Evolutionary conservation across 352 stramenopile species (phyloP).

Genomic region (Nothophytophthora sp.): DNA sequence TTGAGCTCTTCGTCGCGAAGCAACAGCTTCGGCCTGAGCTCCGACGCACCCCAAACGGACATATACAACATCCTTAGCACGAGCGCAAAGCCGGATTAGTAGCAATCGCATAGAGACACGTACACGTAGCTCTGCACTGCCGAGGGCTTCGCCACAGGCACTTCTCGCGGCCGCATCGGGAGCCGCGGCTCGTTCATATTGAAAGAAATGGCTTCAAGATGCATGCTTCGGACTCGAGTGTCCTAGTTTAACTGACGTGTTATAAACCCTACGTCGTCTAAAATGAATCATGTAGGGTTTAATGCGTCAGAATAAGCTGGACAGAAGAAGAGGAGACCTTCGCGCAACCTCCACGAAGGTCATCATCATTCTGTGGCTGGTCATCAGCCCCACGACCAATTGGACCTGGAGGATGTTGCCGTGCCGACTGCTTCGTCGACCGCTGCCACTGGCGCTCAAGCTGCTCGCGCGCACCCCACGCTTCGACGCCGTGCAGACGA

Average conservation of each 20-base stretch:
- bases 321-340: background rate
- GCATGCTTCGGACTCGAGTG: no score
- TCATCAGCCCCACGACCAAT: no score
- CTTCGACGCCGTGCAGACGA: slow-evolving; percentile 3
- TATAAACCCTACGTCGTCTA: no score
- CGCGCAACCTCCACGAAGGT: slow-evolving; percentile 1
- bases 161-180: slow-evolving; percentile 57
- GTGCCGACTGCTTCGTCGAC: slow-evolving; percentile 14
- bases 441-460: slow-evolving; percentile 19
- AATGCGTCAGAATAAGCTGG: no score
- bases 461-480: slow-evolving; percentile 4
- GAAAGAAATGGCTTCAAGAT: no score
- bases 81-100: no score
- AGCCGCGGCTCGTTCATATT: no score
- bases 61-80: no score
- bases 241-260: no score
- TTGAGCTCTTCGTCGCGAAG: slow-evolving; percentile 23
- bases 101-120: no score
- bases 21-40: slow-evolving; percentile 18
- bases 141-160: slow-evolving; percentile 60
- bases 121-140: slow-evolving; percentile 59
- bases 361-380: no score
- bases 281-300: no score
- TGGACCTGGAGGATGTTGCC: background rate
- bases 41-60: background rate